phyloP scores from a whole-genome alignment of 1,284 basidiomycete species.

The Fomitopsis schrenkii region DNA sequence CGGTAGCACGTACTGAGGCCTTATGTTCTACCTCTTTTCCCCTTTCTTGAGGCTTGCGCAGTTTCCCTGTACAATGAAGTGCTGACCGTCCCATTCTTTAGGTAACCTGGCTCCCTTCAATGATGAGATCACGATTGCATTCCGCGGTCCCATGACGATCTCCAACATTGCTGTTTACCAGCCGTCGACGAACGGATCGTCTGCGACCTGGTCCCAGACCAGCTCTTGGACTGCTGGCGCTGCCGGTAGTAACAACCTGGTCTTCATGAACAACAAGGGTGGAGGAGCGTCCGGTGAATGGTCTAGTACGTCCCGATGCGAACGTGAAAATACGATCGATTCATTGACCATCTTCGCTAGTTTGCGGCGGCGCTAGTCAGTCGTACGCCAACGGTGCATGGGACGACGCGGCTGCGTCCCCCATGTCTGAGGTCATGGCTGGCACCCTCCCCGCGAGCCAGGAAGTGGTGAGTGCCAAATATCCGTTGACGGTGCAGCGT shows the following conservation, averaged over 20 bases:
- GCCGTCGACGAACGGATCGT: conserved; percentile 14
- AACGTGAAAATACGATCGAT: neutral
- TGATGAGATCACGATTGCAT: conserved; percentile 27
- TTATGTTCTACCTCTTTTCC: too few relatives aligned
- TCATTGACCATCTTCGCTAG: neutral
- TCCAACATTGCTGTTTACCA: conserved; percentile 30
- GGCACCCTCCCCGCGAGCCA: conserved; percentile 13
- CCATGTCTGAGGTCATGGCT: conserved; percentile 10
- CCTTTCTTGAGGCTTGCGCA: too few relatives aligned
- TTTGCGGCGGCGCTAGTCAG: conserved; percentile 19
- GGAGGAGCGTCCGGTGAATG: conserved; percentile 24
- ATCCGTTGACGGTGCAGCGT: neutral
- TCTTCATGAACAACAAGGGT: conserved; percentile 30
- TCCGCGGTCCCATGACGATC: conserved; percentile 28
- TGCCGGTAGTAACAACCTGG: conserved; percentile 19
- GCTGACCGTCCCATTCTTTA: neutral
- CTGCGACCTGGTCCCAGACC: conserved; percentile 20
- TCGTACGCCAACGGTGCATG: conserved; percentile 20
- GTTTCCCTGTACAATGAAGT: neutral
- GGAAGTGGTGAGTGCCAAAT: conserved; percentile 13
- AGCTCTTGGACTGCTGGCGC: conserved; percentile 20
- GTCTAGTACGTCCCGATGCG: conserved; percentile 17
- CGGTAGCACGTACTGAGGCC: too few relatives aligned
- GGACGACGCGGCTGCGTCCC: conserved; percentile 11
- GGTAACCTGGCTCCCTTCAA: conserved; percentile 29